phyloP scores from a whole-genome alignment of 768 basidiomycete species.

The Stropharia rugosoannulata region DNA sequence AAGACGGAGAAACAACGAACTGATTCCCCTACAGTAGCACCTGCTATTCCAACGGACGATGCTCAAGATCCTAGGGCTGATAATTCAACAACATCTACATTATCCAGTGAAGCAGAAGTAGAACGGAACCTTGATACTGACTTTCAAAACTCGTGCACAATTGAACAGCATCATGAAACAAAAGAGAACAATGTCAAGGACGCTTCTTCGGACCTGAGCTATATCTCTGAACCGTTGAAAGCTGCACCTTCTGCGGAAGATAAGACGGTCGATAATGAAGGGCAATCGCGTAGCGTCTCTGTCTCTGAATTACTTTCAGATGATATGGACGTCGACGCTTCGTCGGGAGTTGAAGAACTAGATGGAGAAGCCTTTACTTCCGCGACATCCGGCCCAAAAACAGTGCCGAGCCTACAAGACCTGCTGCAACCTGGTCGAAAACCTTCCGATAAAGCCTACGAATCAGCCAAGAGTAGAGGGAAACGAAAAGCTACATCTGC shows the following conservation, averaged over 20 bases:
- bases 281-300: neutral
- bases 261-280: neutral
- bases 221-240: slow-evolving; percentile 7
- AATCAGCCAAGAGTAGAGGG: slow-evolving; percentile 7
- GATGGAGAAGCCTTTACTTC: neutral
- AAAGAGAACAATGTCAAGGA: neutral
- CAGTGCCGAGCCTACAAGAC: slow-evolving; percentile 1
- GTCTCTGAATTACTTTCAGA: neutral
- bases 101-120: slow-evolving; percentile 30
- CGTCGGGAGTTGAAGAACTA: neutral
- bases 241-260: neutral
- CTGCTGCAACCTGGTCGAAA: neutral
- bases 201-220: slow-evolving; percentile 7
- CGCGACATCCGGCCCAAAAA: neutral
- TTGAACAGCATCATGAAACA: slow-evolving; percentile 8
- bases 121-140: slow-evolving; percentile 27
- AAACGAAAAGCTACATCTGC: slow-evolving; percentile 19
- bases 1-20: neutral
- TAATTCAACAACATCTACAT: slow-evolving; percentile 9
- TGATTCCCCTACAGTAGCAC: neutral
- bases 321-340: slow-evolving; percentile 1
- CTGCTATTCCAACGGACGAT: neutral
- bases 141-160: slow-evolving; percentile 26
- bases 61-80: neutral
- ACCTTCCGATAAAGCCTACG: slow-evolving; percentile 8